Conservation (phyloP, 1,284 basidiomycete genomes). For the Sporisorium scitamineum region DNA sequence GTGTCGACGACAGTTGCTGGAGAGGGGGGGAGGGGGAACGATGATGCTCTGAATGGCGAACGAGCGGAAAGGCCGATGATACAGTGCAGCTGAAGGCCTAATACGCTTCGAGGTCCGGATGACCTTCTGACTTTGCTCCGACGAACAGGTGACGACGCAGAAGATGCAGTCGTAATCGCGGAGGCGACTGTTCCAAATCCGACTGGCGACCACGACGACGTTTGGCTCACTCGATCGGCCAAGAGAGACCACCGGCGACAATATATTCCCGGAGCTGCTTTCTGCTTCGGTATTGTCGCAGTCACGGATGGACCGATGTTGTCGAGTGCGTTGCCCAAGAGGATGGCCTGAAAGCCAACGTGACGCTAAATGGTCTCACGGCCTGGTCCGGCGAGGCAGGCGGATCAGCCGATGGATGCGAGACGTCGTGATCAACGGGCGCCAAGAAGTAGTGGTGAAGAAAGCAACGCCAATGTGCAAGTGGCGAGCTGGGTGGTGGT, state of each 20-base stretch:
- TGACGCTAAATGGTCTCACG: not conserved
- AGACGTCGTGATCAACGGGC: not conserved
- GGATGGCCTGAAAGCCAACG: not conserved
- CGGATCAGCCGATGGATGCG: not conserved
- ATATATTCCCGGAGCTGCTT: not conserved
- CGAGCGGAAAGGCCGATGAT: not conserved
- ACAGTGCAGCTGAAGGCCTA: not conserved
- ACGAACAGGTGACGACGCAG: not conserved
- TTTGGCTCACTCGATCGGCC: not conserved
- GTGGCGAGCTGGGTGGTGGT: constrained; percentile 9
- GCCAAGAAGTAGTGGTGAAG: not conserved
- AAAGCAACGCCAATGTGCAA: constrained; percentile 2
- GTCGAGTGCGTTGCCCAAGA: not conserved
- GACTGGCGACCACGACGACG: not conserved
- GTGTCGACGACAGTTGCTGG: not conserved
- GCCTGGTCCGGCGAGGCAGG: not conserved
- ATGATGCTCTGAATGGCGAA: not conserved
- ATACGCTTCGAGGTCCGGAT: not conserved
- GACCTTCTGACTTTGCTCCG: not conserved
- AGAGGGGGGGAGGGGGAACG: no score
- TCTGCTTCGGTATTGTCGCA: not conserved
- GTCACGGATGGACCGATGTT: not conserved
- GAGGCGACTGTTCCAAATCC: not conserved
- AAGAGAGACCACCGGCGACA: not conserved
- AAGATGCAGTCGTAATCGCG: not conserved